A percentile compares a stretch with the other conserved stretches of the same genome.
Conservation (phyloP, 1,284 basidiomycete genomes). For the Papiliotrema flavescens region DNA sequence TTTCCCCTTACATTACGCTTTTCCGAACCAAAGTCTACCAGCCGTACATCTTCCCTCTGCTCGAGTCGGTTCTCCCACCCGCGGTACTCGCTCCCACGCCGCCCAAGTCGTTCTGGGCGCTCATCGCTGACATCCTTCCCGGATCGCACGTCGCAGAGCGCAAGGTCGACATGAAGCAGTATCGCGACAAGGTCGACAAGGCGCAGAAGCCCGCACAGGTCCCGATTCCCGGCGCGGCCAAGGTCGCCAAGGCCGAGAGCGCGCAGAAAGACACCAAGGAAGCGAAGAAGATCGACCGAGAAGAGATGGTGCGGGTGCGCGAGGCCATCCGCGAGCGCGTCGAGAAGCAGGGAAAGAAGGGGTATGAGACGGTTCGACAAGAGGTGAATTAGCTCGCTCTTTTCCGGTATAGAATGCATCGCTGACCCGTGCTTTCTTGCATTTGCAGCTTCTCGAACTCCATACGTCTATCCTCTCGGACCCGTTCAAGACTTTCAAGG, state of each 20-base stretch:
- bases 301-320: conserved; percentile 17
- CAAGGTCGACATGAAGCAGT: conserved; percentile 22
- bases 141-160: conserved; percentile 17
- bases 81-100: conserved; percentile 15
- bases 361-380: conserved; percentile 20
- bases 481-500: conserved; percentile 21
- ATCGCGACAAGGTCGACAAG: conserved; percentile 12
- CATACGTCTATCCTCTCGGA: conserved; percentile 8
- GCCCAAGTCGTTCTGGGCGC: conserved; percentile 33
- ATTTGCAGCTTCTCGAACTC: conserved; percentile 10
- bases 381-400: conserved; percentile 27
- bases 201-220: conserved; percentile 13
- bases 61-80: conserved; percentile 28
- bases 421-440: conserved; percentile 4
- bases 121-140: conserved; percentile 37
- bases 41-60: conserved; percentile 36
- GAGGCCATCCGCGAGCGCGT: conserved; percentile 27
- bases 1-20: conserved; percentile 14
- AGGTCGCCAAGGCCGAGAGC: conserved; percentile 14
- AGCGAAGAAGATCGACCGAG: conserved; percentile 11
- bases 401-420: background rate
- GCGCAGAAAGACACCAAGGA: conserved; percentile 7
- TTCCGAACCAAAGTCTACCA: conserved; percentile 21
- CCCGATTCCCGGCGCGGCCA: conserved; percentile 12
- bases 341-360: conserved; percentile 30